Evolutionary conservation across 306 rosid species (phyloP), one percentile per base, ranked within the genome.

Genomic region (Datisca glomerata): DNA sequence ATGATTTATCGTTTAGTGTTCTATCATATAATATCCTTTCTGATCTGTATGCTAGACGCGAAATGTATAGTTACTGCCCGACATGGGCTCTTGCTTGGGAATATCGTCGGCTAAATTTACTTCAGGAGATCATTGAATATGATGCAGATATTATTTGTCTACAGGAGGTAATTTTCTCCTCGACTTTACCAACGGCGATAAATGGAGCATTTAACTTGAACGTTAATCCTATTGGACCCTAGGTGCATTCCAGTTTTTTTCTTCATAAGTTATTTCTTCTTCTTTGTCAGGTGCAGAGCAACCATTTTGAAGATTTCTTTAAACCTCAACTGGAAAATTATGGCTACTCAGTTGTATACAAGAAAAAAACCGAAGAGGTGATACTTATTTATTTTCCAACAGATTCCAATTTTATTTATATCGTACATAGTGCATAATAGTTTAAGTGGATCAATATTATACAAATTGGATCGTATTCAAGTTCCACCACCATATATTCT

Each of bases 111-210:
- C 45, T 45, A 13, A 55, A 55, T 34, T 35, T 70, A 51, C 57
- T 70, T 0, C 2, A 38, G 3, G 72, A 65, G 49, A 70, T 70
- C 27, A 23, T 55, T 20, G 18, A 32, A 12, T 70, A 65, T 17
- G 33, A 47, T 18, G 62, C 72, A 9, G 68, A 55, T 48, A 70
- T 70, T 36, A 41, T 70, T 20, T 65, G 69, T 60, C 69, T 70
- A 21, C 72, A 65, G 31, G 77, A 70, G 77, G 72, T 65, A 14
- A 33, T 24, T 13, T 12, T 8, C 8, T 2, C 17, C 15, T 15
- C 21, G 17, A 4, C 17, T 21, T 41, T 36, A 38, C 13, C 16
- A 37, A 52, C n/a, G n/a, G n/a, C n/a, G n/a, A n/a, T n/a, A n/a
- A n/a, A n/a, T n/a, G n/a, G n/a, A 24, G 3, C 9, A 21, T 37